A percentile compares a stretch with the other conserved stretches of the same genome.
Conservation (phyloP, 257 asterid species). For the Gentiana straminea region DNA sequence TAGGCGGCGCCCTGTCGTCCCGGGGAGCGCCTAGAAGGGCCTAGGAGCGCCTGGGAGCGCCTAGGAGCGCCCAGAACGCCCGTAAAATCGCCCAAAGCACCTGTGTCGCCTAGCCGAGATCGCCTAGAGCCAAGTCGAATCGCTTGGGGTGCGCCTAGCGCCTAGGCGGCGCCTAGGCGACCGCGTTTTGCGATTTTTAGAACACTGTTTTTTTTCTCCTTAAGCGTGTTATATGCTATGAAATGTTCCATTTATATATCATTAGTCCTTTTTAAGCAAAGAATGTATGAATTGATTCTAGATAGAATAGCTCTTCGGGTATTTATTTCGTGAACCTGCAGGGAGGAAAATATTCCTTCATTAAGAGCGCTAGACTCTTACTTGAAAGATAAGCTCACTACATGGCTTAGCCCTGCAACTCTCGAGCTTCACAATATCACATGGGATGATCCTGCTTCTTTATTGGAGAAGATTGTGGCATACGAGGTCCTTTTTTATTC, state of each 20-base stretch:
- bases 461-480: constrained; percentile 89
- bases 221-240: not conserved
- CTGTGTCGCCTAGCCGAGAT: too few relatives aligned
- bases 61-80: too few relatives aligned
- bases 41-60: too few relatives aligned
- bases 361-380: constrained; percentile 77
- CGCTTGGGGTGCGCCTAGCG: too few relatives aligned
- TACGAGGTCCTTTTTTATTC: constrained; percentile 48
- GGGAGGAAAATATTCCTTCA: constrained; percentile 61
- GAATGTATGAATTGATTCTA: not conserved
- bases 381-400: constrained; percentile 82
- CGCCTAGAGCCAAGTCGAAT: too few relatives aligned
- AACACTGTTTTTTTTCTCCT: too few relatives aligned
- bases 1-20: too few relatives aligned
- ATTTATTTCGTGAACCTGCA: constrained; percentile 15
- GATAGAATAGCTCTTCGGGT: not conserved
- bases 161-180: too few relatives aligned
- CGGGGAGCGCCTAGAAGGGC: too few relatives aligned
- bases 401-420: constrained; percentile 95
- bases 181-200: too few relatives aligned
- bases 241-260: not conserved
- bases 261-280: not conserved
- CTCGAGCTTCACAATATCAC: constrained; percentile 80
- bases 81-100: too few relatives aligned
- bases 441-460: constrained; percentile 96